Base-by-base conservation (phyloP, 2,329 filamentous ascomycete genomes). In the Fusarium hostae region DNA sequence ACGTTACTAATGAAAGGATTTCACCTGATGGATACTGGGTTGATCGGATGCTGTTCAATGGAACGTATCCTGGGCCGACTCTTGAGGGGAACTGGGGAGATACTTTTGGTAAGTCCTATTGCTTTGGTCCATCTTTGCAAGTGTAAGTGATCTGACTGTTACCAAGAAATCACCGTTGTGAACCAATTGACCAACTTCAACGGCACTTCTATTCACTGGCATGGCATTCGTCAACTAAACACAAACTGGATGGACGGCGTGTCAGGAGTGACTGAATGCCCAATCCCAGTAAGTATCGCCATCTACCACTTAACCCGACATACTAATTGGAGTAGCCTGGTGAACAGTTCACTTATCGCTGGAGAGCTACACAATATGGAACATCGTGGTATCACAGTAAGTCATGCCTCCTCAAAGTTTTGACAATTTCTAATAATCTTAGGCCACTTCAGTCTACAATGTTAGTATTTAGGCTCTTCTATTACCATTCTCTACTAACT, bases 301-400 rank as follows among this genome's bases (percentile, higher is more conserved):
- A 5, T 6, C 7, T 12, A 1, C 20, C 1, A 12, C 15, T 5
- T 3, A 0, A 5, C 10, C 18, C 15, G 12, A 12, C 22, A 8
- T 32, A 12, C 28, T 48, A 30, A 48, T 3, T 0, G 22, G 2
- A 34, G 0, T 3, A 50, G 47, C 47, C 47, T 0, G 47, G 47
- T 0, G 48, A 39, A 10, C 35, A 52, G 18, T 52, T 58, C 7
- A 61, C 59, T 7, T 61, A 61, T 37, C 18, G 13, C 3, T 61
- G 51, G 40, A 57, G 41, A 15, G 59, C 59, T 6, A 57, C 52
- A 18, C 50, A 57, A 30, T 61, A 57, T 6, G 59, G 59, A 10
- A 44, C 59, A n/a, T 57, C 50, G 0, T 61, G 59, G 59, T 60
- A 60, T 57, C 58, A 60, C 9, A 60, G 58, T 59, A 20, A 59